Evolutionary conservation across 441 rosid species (phyloP), one percentile per base, ranked within the genome.

Genomic region (Cnidoscolus chayamansa): DNA sequence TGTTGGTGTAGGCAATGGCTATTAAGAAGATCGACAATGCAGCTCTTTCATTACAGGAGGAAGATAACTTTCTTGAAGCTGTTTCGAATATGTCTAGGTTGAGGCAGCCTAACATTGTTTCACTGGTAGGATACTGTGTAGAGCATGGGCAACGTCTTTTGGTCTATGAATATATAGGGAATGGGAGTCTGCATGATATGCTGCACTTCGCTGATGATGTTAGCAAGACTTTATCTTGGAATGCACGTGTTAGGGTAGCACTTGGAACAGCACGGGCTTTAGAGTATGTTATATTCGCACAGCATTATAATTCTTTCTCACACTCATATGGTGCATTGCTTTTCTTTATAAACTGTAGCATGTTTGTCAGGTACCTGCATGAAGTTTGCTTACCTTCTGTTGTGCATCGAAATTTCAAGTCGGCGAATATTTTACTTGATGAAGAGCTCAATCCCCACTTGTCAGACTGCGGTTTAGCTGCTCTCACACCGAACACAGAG

Each of bases 111-210:
- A 94, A 94, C 79, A 88, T 94, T 40, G 94, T 92, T 70, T 81
- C 91, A 3, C 71, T 94, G 75, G 79, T 80, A 67, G 99, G 99
- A 74, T 92, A 92, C 84, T 94, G 98, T 81, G 83, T 86, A 0
- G 99, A 94, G 85, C 92, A 94, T 66, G 97, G 98, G 40, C 97
- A 94, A 70, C 99, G 93, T 68, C 99, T 94, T 79, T 73, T 94
- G 79, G 92, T 94, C 11, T 85, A 88, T 67, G 98, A 94, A 70
- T 83, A 84, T 72, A 77, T 92, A 0, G 92, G 81, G 64, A 90
- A 85, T 19, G 90, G 96, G 32, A 90, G 80, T 79, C 81, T 92
- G 71, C 97, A 94, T 65, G 99, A 94, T 68, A 86, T 85, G 82
- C 83, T 94, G 65, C 98, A 94, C 74, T 86, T 86, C 80, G 77